Conservation (phyloP, 352 stramenopile genomes). For the Discostella stelligera region DNA sequence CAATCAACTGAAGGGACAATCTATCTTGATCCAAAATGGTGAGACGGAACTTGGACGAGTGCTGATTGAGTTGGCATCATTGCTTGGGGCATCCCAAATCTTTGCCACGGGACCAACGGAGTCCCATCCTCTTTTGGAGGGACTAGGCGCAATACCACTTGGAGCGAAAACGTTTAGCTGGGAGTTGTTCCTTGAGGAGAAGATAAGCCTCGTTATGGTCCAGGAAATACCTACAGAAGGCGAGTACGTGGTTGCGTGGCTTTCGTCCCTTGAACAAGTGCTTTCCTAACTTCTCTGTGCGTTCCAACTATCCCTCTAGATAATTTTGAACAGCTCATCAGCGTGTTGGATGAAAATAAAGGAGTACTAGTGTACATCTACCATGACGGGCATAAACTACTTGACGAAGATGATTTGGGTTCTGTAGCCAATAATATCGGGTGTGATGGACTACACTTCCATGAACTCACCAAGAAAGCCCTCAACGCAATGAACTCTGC, state of each 20-base stretch:
- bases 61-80: slow-evolving; percentile 40
- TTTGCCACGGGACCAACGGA: slow-evolving; percentile 44
- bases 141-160: slow-evolving; percentile 31
- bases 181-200: slow-evolving; percentile 48
- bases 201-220: slow-evolving; percentile 37
- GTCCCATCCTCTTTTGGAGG: slow-evolving; percentile 27
- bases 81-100: slow-evolving; percentile 38
- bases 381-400: slow-evolving; percentile 14
- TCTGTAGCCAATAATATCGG: slow-evolving; percentile 21
- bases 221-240: slow-evolving; percentile 37
- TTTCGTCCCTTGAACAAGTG: neutral
- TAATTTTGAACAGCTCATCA: slow-evolving; percentile 42
- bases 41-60: slow-evolving; percentile 44
- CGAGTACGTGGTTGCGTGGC: neutral
- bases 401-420: slow-evolving; percentile 14
- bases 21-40: slow-evolving; percentile 46
- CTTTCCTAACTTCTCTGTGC: neutral
- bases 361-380: slow-evolving; percentile 37
- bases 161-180: slow-evolving; percentile 37
- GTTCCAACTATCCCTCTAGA: slow-evolving; percentile 10
- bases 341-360: slow-evolving; percentile 30
- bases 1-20: slow-evolving; percentile 30
- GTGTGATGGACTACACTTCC: slow-evolving; percentile 11
- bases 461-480: slow-evolving; percentile 37
- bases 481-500: slow-evolving; percentile 19